Conservation (phyloP, 2,329 filamentous ascomycete genomes). For the Emmonsiellopsis sp. region DNA sequence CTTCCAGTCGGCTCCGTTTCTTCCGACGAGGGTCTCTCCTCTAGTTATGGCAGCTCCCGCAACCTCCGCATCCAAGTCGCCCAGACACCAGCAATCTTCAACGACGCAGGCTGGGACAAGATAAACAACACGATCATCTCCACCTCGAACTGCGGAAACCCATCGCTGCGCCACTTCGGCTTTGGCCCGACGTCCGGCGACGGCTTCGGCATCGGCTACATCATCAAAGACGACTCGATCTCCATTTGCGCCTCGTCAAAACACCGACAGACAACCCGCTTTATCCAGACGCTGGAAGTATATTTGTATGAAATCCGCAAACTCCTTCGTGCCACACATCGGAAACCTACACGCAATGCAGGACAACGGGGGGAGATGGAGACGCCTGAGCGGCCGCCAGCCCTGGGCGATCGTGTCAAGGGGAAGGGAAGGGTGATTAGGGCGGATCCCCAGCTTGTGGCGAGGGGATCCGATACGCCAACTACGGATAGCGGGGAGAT, state of each 20-base stretch:
- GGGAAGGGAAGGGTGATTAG: conserved; percentile 64
- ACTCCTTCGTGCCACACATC: conserved; percentile 61
- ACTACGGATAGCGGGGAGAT: conserved; percentile 60
- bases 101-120: conserved; percentile 85
- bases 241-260: conserved; percentile 89
- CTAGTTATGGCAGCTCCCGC: conserved; percentile 44
- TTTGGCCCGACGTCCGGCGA: conserved; percentile 91
- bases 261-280: conserved; percentile 84
- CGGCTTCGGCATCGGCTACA: conserved; percentile 96
- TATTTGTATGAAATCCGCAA: conserved; percentile 88
- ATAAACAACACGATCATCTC: conserved; percentile 90
- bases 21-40: conserved; percentile 34
- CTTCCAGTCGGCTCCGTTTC: conserved; percentile 28
- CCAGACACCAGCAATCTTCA: conserved; percentile 63
- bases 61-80: conserved; percentile 36
- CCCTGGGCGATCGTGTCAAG: conserved; percentile 45
- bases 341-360: conserved; percentile 42
- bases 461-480: conserved; percentile 47
- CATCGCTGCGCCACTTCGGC: conserved; percentile 85
- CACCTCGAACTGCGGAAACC: conserved; percentile 98
- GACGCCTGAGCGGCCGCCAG: conserved; percentile 26
- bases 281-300: conserved; percentile 78
- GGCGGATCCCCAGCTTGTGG: conserved; percentile 33
- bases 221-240: conserved; percentile 90
- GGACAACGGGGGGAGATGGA: conserved; percentile 50